These are phyloP conservation scores for Ophiostoma triangulosporum DNA, from an alignment of 2,329 filamentous ascomycete species.

Conservation along the genomic window DNA sequence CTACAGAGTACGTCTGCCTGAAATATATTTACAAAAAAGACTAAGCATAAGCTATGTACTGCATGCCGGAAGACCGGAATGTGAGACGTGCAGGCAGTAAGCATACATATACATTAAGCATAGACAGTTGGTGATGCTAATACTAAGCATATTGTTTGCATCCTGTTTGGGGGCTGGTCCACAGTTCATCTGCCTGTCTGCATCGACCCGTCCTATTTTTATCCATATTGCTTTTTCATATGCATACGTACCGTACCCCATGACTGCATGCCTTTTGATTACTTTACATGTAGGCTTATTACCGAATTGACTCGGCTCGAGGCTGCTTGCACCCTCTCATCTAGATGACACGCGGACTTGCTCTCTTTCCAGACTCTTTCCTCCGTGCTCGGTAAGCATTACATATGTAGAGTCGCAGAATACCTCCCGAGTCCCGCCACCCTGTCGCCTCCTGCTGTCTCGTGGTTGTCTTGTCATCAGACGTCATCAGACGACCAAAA, in stretches of 20 bases:
- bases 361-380: neutral
- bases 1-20: neutral
- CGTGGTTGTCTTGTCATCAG: neutral
- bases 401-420: neutral
- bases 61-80: neutral
- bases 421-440: neutral
- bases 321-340: too few relatives aligned
- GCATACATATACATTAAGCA: neutral
- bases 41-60: too few relatives aligned
- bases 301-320: too few relatives aligned
- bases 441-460: neutral
- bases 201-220: neutral
- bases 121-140: too few relatives aligned
- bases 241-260: too few relatives aligned
- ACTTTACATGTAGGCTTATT: neutral
- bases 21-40: too few relatives aligned
- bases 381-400: neutral
- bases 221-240: neutral
- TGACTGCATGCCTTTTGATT: too few relatives aligned
- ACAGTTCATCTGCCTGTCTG: neutral
- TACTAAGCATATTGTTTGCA: too few relatives aligned
- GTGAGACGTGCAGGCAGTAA: neutral
- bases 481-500: too few relatives aligned
- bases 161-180: neutral
- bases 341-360: neutral